Base-by-base conservation (phyloP, 179 eudicot genomes). In the Amaranthus tricolor region DNA sequence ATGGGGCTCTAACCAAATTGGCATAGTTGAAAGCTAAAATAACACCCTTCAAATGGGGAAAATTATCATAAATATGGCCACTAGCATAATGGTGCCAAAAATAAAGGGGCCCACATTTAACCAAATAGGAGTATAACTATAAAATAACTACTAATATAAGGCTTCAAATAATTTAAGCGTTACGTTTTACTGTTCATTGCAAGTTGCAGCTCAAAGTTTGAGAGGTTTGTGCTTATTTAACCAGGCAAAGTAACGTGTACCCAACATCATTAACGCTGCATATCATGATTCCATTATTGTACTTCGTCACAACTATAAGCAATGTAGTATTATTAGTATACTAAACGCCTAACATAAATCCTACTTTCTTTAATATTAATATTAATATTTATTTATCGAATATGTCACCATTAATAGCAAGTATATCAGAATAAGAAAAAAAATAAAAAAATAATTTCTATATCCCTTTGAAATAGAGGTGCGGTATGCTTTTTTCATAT, bases 201-300 rank as follows among this genome's bases (percentile, higher is more conserved):
- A 77, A 70, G 24, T 70, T 40, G 74, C 70, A 40, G 79, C 70
- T 51, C 79, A 15, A 54, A 17, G 45, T 70, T 70, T 63, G 63
- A 70, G 69, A 54, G 70, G 19, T 53, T 62, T 70, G 79, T 53
- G 55, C 64, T 63, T 19, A 0, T 61, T 62, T 47, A 48, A 53
- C 52, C 75, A 24, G 5, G 15, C 78, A 21, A 68, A 31, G 49
- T 5, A 76, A 76, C 69, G 74, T 70, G 52, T n/a, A 9, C n/a
- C 62, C 9, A 40, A 0, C 49, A 17, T 69, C 31, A n/a, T 40
- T 24, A 17, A 58, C n/a, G 7, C 7, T 71, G n/a, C 74, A 0
- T 9, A 71, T 71, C 6, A 44, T 57, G 17, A 71, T 43, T 71
- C 64, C 51, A 68, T 51, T 52, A 68, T 68, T 68, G 21, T 20